These are phyloP conservation scores for Xylaria acuta DNA, from an alignment of 495 filamentous ascomycete genomes.

Conservation along the genomic window DNA sequence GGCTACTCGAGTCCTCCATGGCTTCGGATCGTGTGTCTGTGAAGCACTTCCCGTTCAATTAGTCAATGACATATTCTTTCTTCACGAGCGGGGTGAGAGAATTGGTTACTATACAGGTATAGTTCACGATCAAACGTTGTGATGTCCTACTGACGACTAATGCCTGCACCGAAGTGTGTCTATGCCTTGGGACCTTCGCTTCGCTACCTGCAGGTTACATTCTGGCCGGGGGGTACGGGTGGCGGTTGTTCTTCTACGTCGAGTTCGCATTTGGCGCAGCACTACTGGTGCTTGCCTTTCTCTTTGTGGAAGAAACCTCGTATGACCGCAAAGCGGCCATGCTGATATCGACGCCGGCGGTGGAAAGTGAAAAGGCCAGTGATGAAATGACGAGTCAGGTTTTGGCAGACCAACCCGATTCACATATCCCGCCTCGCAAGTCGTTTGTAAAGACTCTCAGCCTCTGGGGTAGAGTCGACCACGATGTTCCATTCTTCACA, in stretches of 20 bases:
- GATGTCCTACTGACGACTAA: background rate
- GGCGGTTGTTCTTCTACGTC: slow-evolving; percentile 71
- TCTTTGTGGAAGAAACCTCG: slow-evolving; percentile 67
- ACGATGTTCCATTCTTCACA: slow-evolving; percentile 60
- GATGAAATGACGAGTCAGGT: slow-evolving; percentile 29
- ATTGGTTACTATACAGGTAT: slow-evolving; percentile 65
- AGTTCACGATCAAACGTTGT: slow-evolving; percentile 2
- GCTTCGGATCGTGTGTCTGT: slow-evolving; percentile 65
- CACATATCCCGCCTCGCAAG: slow-evolving; percentile 48
- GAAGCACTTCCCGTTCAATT: slow-evolving; percentile 68
- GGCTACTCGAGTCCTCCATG: slow-evolving; percentile 61
- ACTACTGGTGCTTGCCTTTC: slow-evolving; percentile 63
- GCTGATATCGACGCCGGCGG: slow-evolving; percentile 26
- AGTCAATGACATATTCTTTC: slow-evolving; percentile 71
- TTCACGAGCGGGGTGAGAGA: slow-evolving; percentile 65
- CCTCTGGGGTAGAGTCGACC: slow-evolving; percentile 56
- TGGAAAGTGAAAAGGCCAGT: slow-evolving; percentile 36
- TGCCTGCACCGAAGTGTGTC: slow-evolving; percentile 50
- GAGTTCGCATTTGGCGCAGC: slow-evolving; percentile 63
- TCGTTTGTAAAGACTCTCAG: slow-evolving; percentile 56
- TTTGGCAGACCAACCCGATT: slow-evolving; percentile 9
- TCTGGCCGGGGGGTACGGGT: slow-evolving; percentile 66
- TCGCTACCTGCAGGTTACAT: slow-evolving; percentile 69
- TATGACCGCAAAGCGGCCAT: slow-evolving; percentile 53
- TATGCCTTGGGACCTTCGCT: slow-evolving; percentile 65